Percentiles rank a stretch among this genome's conserved stretches.
phyloP scores from a whole-genome alignment of 176 grass and related monocot genomes.

The Alloteropsis semialata region DNA sequence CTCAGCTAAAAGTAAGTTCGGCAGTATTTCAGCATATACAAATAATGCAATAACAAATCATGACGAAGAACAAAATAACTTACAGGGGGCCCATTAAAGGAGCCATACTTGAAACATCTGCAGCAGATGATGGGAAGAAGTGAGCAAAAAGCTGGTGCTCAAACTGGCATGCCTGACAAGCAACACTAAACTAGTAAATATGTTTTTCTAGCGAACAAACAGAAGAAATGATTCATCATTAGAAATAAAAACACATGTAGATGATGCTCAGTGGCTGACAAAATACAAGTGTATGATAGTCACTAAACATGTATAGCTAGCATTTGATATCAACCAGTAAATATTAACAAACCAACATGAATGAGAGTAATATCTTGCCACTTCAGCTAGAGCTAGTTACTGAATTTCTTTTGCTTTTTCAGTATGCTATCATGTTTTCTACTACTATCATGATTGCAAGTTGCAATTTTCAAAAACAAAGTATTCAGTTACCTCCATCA shows the following conservation, averaged over 20 bases:
- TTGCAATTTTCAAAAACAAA: background rate
- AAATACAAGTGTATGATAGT: constrained; percentile 4
- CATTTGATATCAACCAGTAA: background rate
- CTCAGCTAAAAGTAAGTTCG: constrained; percentile 2
- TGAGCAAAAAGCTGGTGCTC: constrained; percentile 99
- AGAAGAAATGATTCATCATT: background rate
- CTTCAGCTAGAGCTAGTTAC: background rate
- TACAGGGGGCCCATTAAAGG: constrained; percentile 95
- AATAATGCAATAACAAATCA: background rate
- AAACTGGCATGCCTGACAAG: constrained; percentile 91
- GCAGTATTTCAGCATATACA: background rate
- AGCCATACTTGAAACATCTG: constrained; percentile 79
- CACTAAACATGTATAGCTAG: background rate
- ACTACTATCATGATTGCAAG: background rate
- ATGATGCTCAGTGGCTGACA: background rate
- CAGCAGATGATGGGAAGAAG: constrained; percentile 88
- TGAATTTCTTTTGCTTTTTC: background rate
- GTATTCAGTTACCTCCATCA: constrained; percentile 77
- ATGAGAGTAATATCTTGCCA: background rate
- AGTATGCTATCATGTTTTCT: background rate
- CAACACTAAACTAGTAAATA: constrained; percentile 44
- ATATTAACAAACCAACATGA: background rate
- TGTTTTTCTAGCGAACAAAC: constrained; percentile 11
- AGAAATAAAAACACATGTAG: background rate
- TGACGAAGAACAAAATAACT: constrained; percentile 37